phyloP scores from a whole-genome alignment of 352 stramenopile species.

The Phytophthora agathidicida region DNA sequence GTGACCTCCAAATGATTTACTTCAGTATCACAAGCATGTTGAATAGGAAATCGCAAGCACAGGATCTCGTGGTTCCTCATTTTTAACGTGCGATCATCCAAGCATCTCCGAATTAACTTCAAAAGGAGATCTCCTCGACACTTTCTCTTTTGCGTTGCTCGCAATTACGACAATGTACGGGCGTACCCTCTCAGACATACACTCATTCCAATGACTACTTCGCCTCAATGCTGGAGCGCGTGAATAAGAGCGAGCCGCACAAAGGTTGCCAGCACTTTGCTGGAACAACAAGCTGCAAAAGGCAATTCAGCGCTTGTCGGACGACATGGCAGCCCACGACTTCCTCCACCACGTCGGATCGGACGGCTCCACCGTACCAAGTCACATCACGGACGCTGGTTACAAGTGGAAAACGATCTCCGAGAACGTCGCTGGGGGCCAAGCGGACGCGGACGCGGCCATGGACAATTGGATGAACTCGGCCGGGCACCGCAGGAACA shows the following conservation, averaged over 20 bases:
- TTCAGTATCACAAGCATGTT: too few relatives aligned
- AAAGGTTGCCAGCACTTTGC: slow-evolving; percentile 35
- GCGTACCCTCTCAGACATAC: too few relatives aligned
- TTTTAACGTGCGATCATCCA: too few relatives aligned
- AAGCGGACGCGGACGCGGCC: slow-evolving; percentile 31
- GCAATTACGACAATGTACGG: too few relatives aligned
- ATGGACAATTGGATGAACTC: slow-evolving; percentile 56
- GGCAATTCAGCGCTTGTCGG: slow-evolving; percentile 8
- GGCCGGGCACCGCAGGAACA: slow-evolving; percentile 41
- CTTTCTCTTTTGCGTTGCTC: too few relatives aligned
- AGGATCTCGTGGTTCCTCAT: too few relatives aligned
- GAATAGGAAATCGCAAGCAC: too few relatives aligned
- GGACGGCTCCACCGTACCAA: slow-evolving; percentile 31
- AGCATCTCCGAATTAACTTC: too few relatives aligned
- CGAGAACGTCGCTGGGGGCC: slow-evolving; percentile 43
- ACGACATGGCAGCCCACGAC: slow-evolving; percentile 41
- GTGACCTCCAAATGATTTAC: too few relatives aligned
- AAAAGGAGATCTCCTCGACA: too few relatives aligned
- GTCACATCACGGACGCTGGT: slow-evolving; percentile 37
- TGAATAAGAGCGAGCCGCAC: slow-evolving; percentile 45
- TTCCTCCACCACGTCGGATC: slow-evolving; percentile 47
- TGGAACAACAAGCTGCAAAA: slow-evolving; percentile 30
- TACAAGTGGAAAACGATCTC: slow-evolving; percentile 48
- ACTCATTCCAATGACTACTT: too few relatives aligned
- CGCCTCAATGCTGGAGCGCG: slow-evolving; percentile 43